These are phyloP conservation scores for Erythrophleum ivorense DNA, from an alignment of 331 rosid species.

Conservation along the genomic window DNA sequence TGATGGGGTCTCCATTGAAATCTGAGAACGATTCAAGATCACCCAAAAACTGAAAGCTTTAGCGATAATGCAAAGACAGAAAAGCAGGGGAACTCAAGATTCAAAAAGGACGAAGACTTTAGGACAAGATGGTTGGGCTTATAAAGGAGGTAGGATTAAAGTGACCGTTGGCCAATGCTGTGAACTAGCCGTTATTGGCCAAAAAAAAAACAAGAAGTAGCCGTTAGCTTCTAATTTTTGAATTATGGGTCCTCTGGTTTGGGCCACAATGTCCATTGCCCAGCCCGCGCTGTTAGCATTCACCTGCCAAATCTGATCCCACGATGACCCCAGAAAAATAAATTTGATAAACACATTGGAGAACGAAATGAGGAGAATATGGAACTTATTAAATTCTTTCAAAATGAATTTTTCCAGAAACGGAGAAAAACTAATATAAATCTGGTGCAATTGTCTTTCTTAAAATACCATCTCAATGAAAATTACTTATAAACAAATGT, in stretches of 20 bases:
- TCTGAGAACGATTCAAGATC: conserved; percentile 26
- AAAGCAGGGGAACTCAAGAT: background rate
- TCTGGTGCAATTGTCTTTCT: no score
- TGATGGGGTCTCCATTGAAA: conserved; percentile 90
- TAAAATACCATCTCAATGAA: no score
- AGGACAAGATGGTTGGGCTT: conserved; percentile 30
- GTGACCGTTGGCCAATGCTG: conserved; percentile 80
- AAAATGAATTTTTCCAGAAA: no score
- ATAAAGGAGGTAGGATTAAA: conserved; percentile 46
- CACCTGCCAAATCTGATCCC: no score
- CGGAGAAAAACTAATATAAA: no score
- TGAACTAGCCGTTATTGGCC: background rate
- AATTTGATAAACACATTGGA: no score
- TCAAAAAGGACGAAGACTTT: background rate
- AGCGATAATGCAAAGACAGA: conserved; percentile 3
- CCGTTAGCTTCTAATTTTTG: conserved; percentile 60
- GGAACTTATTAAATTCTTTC: no score
- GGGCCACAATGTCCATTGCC: conserved; percentile 20
- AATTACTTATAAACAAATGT: no score
- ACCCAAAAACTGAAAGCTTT: background rate
- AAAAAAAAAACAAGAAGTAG: conserved; percentile 53
- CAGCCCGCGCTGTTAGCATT: background rate
- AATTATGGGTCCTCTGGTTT: conserved; percentile 3
- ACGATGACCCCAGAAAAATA: no score
- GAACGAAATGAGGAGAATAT: no score